Base-by-base conservation (phyloP, 345 rosid genomes). In the Clarkia xantiana region DNA sequence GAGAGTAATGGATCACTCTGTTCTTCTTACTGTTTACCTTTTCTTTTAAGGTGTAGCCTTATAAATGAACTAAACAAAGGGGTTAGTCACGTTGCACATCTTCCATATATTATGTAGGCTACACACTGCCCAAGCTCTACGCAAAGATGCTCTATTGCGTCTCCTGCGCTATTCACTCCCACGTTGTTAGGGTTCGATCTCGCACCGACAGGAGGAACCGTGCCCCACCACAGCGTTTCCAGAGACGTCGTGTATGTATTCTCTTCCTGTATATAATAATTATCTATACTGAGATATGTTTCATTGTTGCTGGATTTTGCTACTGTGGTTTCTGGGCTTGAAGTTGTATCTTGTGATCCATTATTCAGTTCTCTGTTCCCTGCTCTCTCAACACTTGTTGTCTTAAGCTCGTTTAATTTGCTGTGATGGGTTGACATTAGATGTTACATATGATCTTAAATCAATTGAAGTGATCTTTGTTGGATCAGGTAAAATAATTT, bases 131-230 rank as follows among this genome's bases (percentile, higher is more conserved):
- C 0, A 84, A 84, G 76, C 57, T 84, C 44, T 84, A 91, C 49
- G 77, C 86, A 0, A 86, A 91, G 87, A 84, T 67, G 74, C 96
- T 81, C 59, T 84, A 86, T 77, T 91, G 98, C 17, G 93, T 91
- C 40, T 86, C 96, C 0, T 91, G 96, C 54, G 98, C 98, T 0
- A 86, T 91, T 59, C 98, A 91, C 78, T 91, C 98, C 11, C 96
- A 84, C 34, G 98, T 86, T 0, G 96, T 90, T 58, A 81, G 96
- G 71, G 97, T 84, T 40, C 79, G 94, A n/a, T 84, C 94, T 14
- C 76, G 79, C 65, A 63, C 82, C 0, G 50, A 79, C 45, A 74
- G 97, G 53, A 77, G 94, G 58, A 73, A 72, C 14, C 85, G 97
- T 53, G 84, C 78, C 53, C 97, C 94, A 2, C 97, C 94, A 0